Percentiles rank a stretch among this genome's conserved stretches.
Evolutionary conservation across 2,329 filamentous ascomycete genomes (phyloP).

Genomic region (Fusarium denticulatum): DNA sequence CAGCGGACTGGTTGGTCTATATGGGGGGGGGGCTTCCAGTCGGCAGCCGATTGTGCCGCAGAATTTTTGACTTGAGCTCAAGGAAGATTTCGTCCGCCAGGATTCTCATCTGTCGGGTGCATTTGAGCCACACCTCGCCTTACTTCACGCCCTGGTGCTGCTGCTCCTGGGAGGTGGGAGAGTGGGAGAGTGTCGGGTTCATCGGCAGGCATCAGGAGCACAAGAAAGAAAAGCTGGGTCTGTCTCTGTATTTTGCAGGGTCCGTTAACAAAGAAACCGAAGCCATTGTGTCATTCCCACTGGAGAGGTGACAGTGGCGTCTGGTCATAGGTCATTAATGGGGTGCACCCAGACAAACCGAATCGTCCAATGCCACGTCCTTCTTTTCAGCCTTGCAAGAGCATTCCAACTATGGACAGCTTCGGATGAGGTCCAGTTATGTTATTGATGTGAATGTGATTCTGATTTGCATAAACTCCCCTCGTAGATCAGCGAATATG

Average conservation of each 20-base stretch:
- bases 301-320: constrained; percentile 41
- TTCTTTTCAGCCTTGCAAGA: constrained; percentile 36
- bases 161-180: neutral
- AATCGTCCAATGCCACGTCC: constrained; percentile 40
- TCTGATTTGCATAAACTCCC: constrained; percentile 28
- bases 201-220: constrained; percentile 31
- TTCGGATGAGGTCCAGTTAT: constrained; percentile 16
- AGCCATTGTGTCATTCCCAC: constrained; percentile 38
- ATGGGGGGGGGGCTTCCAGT: constrained; percentile 29
- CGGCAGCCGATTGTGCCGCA: constrained; percentile 38
- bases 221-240: constrained; percentile 28
- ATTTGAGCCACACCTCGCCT: constrained; percentile 34
- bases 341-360: constrained; percentile 28
- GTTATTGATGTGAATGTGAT: constrained; percentile 14
- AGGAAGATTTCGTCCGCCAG: constrained; percentile 30
- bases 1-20: constrained; percentile 29
- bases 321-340: constrained; percentile 30
- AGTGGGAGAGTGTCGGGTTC: constrained; percentile 21
- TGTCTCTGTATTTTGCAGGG: constrained; percentile 19
- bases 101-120: constrained; percentile 16
- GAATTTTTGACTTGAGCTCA: constrained; percentile 33
- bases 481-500: constrained; percentile 7
- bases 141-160: constrained; percentile 28
- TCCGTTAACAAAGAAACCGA: constrained; percentile 23
- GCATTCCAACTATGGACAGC: constrained; percentile 26